A percentile compares a stretch with the other conserved stretches of the same genome.
Evolutionary conservation across 2,329 filamentous ascomycete species (phyloP).

Genomic region (Ascochyta clinopodiicola): DNA sequence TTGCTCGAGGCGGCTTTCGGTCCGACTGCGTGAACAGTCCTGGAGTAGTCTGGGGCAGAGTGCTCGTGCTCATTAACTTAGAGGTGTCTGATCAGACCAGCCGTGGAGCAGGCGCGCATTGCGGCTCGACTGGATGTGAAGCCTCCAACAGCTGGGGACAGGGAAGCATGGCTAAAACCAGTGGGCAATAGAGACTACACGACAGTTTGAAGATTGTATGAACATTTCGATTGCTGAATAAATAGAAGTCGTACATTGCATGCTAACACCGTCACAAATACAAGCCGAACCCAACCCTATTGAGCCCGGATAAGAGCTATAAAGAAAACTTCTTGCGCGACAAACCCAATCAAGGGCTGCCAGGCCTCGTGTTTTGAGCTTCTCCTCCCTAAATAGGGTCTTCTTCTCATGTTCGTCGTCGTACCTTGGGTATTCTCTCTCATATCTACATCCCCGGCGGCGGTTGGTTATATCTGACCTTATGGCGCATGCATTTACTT

Average conservation of each 20-base stretch:
- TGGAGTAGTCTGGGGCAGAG: neutral
- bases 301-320: conserved; percentile 36
- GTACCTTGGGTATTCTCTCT: conserved; percentile 31
- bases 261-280: conserved; percentile 49
- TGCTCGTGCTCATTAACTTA: neutral
- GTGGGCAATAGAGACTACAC: too few species aligned
- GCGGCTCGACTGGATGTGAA: too few species aligned
- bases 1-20: neutral
- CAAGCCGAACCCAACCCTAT: conserved; percentile 42
- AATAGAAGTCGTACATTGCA: conserved; percentile 45
- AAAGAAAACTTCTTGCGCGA: conserved; percentile 36
- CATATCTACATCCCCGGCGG: conserved; percentile 45
- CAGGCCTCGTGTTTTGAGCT: conserved; percentile 27
- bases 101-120: too few species aligned
- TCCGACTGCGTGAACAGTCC: neutral
- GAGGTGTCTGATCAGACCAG: neutral
- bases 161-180: neutral
- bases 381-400: conserved; percentile 26
- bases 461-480: conserved; percentile 21
- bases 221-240: conserved; percentile 20
- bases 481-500: conserved; percentile 26
- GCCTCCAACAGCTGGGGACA: neutral
- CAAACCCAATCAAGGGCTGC: conserved; percentile 23
- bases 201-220: neutral
- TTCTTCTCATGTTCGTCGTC: conserved; percentile 25